phyloP scores from a whole-genome alignment of 768 basidiomycete species.

The Xerocomus potaroensis region DNA sequence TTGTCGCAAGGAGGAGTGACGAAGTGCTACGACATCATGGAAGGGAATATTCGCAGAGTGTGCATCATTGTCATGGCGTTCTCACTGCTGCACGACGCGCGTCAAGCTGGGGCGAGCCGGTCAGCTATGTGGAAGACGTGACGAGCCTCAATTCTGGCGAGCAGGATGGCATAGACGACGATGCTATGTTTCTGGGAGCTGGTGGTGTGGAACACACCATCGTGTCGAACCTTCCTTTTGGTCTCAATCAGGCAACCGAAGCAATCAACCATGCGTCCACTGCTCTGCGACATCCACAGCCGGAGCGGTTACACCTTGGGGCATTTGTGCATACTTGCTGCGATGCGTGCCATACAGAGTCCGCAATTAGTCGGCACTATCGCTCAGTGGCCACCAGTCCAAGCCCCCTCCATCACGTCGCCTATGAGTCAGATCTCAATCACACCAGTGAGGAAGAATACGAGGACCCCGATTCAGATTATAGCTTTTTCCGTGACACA shows the following conservation, averaged over 20 bases:
- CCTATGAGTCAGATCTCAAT: slow-evolving; percentile 30
- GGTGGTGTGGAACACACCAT: slow-evolving; percentile 38
- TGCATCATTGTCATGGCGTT: slow-evolving; percentile 24
- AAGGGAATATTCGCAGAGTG: slow-evolving; percentile 22
- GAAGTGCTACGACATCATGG: slow-evolving; percentile 38
- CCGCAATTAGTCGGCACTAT: slow-evolving; percentile 19
- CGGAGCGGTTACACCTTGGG: slow-evolving; percentile 24
- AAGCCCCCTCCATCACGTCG: slow-evolving; percentile 36
- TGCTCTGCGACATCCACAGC: slow-evolving; percentile 28
- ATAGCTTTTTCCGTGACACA: slow-evolving; percentile 33
- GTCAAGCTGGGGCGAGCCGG: slow-evolving; percentile 59
- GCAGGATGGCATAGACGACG: slow-evolving; percentile 44
- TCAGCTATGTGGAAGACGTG: slow-evolving; percentile 39
- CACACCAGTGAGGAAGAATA: slow-evolving; percentile 29
- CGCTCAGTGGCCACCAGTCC: slow-evolving; percentile 36
- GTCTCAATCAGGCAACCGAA: slow-evolving; percentile 25
- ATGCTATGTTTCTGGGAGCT: slow-evolving; percentile 51
- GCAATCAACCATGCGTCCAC: slow-evolving; percentile 15
- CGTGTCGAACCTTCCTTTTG: slow-evolving; percentile 33
- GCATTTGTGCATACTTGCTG: slow-evolving; percentile 20
- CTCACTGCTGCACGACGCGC: slow-evolving; percentile 52
- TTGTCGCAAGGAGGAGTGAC: slow-evolving; percentile 38
- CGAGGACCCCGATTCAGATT: slow-evolving; percentile 31
- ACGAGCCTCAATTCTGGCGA: slow-evolving; percentile 44
- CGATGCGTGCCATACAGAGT: slow-evolving; percentile 24